Evolutionary conservation across 1,284 basidiomycete species (phyloP).

Genomic region (Ustilago xerochloae): DNA sequence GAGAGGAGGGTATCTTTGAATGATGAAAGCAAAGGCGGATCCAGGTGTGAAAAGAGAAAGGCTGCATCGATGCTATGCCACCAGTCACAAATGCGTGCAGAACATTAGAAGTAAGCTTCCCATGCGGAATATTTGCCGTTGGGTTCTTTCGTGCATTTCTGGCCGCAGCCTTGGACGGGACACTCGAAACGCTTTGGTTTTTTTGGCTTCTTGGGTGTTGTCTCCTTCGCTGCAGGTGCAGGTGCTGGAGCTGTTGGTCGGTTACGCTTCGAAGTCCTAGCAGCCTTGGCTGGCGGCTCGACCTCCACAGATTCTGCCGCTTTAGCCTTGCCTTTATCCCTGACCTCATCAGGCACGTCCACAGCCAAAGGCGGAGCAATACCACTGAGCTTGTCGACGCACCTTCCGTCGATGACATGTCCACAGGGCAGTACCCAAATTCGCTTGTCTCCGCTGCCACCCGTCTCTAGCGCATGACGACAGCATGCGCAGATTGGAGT

Average conservation of each 20-base stretch:
- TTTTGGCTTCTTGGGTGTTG: constrained; percentile 19
- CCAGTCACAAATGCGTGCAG: neutral
- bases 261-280: constrained; percentile 13
- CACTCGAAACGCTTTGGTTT: constrained; percentile 53
- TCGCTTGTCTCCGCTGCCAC: constrained; percentile 48
- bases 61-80: neutral
- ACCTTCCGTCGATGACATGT: constrained; percentile 62
- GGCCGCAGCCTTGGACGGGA: constrained; percentile 57
- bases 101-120: constrained; percentile 23
- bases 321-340: constrained; percentile 39
- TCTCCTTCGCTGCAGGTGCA: neutral
- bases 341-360: neutral
- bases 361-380: neutral
- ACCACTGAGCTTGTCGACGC: constrained; percentile 51
- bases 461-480: constrained; percentile 50
- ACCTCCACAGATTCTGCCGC: constrained; percentile 19
- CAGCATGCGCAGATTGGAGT: constrained; percentile 63
- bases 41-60: neutral
- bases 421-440: constrained; percentile 63
- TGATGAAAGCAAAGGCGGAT: neutral
- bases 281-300: constrained; percentile 18
- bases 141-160: constrained; percentile 53
- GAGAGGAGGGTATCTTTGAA: constrained; percentile 1
- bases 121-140: constrained; percentile 46
- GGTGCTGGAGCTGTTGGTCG: constrained; percentile 5